Evolutionary conservation across 768 basidiomycete species (phyloP), one percentile per base, ranked within the genome.

Genomic region (Mycena rosella): DNA sequence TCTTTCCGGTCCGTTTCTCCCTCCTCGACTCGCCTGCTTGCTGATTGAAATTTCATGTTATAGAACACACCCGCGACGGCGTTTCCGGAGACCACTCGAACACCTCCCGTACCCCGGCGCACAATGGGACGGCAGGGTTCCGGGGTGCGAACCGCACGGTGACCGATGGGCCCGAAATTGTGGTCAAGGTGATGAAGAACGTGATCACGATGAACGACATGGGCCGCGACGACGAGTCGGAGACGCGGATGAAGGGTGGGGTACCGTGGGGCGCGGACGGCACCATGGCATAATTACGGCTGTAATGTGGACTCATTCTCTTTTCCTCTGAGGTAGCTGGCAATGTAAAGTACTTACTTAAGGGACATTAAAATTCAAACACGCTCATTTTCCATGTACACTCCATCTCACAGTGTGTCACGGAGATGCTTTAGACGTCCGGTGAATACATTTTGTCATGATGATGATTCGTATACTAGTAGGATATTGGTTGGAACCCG

Each of bases 141-240:
- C 60, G 60, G 9, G 60, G 27, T 17, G 42, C 51, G 30, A 53
- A 53, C 51, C 29, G n/a, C 51, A 34, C 32, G 20, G 29, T 34
- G 2, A 24, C 7, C 24, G 32, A 44, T 13, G 65, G 44, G n/a
- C 24, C 22, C 14, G 58, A 40, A n/a, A 20, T 67, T 27, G 55
- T 62, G 11, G 66, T 67, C 13, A 53, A 36, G 9, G 66, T 67
- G 26, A 38, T 49, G 45, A 38, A 67, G 45, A 56, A 63, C 30
- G 60, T 62, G 1, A 61, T 67, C 30, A 67, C 66, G 38, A 67
- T 67, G 66, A 48, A 36, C 30, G 66, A 67, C 29, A 62, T 67
- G 66, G 55, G 49, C 17, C 55, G 4, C 29, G 64, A 65, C 18
- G 57, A 47, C 30, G 57, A 58, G 10, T n/a, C 44, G 27, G 42